A percentile compares a stretch with the other conserved stretches of the same genome.
Conservation (phyloP, 129 eudicot genomes). For the Tanacetum coccineum region DNA sequence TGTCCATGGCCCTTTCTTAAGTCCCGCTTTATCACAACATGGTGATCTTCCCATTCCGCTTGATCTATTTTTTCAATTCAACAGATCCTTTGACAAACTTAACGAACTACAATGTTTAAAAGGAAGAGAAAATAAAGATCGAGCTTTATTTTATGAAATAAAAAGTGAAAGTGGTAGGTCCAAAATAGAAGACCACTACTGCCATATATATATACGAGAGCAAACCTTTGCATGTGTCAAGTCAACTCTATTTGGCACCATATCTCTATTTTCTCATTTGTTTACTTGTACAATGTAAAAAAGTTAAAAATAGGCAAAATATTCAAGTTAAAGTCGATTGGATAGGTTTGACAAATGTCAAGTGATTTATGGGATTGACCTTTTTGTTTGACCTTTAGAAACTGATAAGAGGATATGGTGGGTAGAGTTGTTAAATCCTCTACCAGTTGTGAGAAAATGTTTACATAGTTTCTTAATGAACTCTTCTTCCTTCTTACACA, state of each 20-base stretch:
- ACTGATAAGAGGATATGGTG: conserved; percentile 15
- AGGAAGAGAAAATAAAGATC: background rate
- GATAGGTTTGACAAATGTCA: conserved; percentile 29
- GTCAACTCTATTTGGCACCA: conserved; percentile 48
- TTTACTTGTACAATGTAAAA: conserved; percentile 3
- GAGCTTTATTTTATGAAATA: background rate
- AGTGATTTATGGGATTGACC: conserved; percentile 34
- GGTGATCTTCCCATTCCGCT: conserved; percentile 56
- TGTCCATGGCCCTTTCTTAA: conserved; percentile 74
- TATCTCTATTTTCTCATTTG: background rate
- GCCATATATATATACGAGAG: conserved; percentile 5
- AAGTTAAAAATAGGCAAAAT: background rate
- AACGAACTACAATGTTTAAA: background rate
- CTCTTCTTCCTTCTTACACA: conserved; percentile 9
- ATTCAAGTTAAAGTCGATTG: conserved; percentile 9
- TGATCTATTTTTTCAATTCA: background rate
- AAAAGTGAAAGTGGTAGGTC: conserved; percentile 8
- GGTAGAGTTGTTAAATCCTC: conserved; percentile 49
- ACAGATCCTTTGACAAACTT: background rate
- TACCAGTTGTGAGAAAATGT: conserved; percentile 32
- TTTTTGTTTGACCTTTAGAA: conserved; percentile 7
- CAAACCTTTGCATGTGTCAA: conserved; percentile 3
- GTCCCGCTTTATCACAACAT: conserved; percentile 52
- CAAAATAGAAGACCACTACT: background rate
- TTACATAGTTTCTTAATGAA: conserved; percentile 10